phyloP scores from a whole-genome alignment of 306 rosid species.

The Castanospermum australe region DNA sequence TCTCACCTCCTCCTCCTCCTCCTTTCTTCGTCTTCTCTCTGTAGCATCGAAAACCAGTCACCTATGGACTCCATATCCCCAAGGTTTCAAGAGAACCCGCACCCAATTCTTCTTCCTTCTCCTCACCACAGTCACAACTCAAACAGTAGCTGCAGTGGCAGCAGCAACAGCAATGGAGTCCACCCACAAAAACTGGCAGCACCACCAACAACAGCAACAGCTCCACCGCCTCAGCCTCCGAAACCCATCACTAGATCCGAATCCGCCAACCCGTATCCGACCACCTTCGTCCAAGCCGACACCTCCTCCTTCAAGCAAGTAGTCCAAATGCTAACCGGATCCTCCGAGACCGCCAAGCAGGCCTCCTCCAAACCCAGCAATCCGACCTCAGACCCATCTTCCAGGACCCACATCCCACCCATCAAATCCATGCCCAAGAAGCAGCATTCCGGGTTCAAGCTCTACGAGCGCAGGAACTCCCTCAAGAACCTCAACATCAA shows the following conservation, averaged over 20 bases:
- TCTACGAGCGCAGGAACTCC: constrained; percentile 83
- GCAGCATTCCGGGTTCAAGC: constrained; percentile 72
- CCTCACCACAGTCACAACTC: constrained; percentile 32
- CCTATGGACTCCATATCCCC: constrained; percentile 60
- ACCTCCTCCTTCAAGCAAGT: constrained; percentile 80
- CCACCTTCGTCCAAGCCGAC: constrained; percentile 91
- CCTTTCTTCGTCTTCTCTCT: not conserved
- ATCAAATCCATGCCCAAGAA: constrained; percentile 61
- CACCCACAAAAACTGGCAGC: constrained; percentile 19
- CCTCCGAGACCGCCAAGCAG: constrained; percentile 55
- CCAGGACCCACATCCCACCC: constrained; percentile 60
- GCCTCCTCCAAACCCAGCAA: constrained; percentile 15
- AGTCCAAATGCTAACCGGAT: constrained; percentile 95
- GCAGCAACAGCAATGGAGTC: constrained; percentile 39
- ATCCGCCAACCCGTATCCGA: constrained; percentile 68
- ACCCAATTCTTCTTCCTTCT: constrained; percentile 29
- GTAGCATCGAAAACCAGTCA: not conserved
- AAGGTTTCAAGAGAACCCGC: not conserved
- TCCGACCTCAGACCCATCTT: constrained; percentile 25
- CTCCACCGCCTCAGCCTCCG: constrained; percentile 33
- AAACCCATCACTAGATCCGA: constrained; percentile 74
- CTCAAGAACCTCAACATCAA: constrained; percentile 62
- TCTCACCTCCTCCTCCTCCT: not conserved
- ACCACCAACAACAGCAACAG: not conserved
- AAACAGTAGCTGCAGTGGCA: constrained; percentile 30